A percentile compares a stretch with the other conserved stretches of the same genome.
These are phyloP conservation scores for Rhodocollybia butyracea DNA, from an alignment of 768 basidiomycete genomes.

Conservation along the genomic window DNA sequence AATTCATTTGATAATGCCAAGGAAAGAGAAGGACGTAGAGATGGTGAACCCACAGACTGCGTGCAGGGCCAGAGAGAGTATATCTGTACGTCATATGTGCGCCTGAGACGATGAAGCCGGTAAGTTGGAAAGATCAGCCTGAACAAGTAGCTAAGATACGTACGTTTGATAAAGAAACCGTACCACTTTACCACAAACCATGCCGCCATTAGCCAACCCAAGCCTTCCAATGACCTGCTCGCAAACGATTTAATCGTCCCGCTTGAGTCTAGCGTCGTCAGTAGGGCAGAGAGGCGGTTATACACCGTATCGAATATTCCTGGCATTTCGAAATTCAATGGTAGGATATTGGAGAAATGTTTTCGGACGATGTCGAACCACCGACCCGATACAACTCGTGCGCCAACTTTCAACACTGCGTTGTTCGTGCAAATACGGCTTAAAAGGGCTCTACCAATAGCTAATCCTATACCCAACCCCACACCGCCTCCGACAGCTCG, in stretches of 20 bases:
- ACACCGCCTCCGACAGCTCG: conserved; percentile 58
- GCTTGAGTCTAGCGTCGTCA: background rate
- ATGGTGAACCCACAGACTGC: background rate
- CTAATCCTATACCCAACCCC: conserved; percentile 21
- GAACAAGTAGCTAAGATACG: conserved; percentile 1
- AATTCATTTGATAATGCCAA: conserved; percentile 35
- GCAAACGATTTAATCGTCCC: background rate
- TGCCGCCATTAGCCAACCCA: background rate
- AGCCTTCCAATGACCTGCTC: background rate
- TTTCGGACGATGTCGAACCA: background rate
- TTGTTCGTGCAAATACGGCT: background rate
- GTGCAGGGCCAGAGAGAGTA: background rate
- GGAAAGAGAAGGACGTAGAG: conserved; percentile 16
- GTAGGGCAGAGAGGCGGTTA: too few relatives aligned
- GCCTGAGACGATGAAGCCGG: background rate
- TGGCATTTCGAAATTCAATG: too few relatives aligned
- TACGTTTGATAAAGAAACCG: conserved; percentile 23
- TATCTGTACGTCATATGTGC: background rate
- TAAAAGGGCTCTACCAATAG: background rate
- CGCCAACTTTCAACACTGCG: background rate
- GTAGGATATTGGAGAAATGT: too few relatives aligned
- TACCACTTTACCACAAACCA: conserved; percentile 9
- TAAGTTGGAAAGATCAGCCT: background rate
- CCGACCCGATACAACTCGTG: background rate
- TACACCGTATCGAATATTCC: too few relatives aligned